Conservation (phyloP, 495 filamentous ascomycete genomes). For the Rhizodiscina lignyota region DNA sequence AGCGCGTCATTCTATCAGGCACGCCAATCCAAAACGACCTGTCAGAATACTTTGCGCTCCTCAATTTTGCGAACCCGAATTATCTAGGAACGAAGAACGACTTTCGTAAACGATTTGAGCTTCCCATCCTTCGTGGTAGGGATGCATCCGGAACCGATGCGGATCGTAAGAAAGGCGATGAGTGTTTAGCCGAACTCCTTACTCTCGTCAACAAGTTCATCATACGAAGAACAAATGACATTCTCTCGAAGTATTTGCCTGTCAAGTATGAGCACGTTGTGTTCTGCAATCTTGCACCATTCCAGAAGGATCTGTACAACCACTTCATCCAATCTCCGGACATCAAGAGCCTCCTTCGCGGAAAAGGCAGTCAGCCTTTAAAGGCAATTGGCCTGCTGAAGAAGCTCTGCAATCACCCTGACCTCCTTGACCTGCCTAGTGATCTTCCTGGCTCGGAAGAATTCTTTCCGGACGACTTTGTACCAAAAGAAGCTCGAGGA, state of each 20-base stretch:
- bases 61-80: constrained; percentile 93
- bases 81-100: constrained; percentile 77
- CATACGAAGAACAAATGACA: constrained; percentile 95
- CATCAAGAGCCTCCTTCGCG: constrained; percentile 78
- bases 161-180: constrained; percentile 70
- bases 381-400: constrained; percentile 95
- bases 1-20: constrained; percentile 87
- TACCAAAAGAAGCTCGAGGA: constrained; percentile 71
- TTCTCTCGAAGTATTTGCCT: constrained; percentile 92
- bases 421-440: constrained; percentile 66
- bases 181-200: constrained; percentile 66
- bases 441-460: constrained; percentile 82
- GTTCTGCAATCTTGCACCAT: constrained; percentile 91
- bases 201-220: constrained; percentile 93
- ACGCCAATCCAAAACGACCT: constrained; percentile 98
- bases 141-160: constrained; percentile 79
- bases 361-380: constrained; percentile 89
- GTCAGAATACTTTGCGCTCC: constrained; percentile 89
- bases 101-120: constrained; percentile 87
- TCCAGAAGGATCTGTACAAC: constrained; percentile 87
- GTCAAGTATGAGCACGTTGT: constrained; percentile 99
- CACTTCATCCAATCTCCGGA: constrained; percentile 93
- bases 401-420: constrained; percentile 97
- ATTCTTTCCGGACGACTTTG: constrained; percentile 73
- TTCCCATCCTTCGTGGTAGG: constrained; percentile 82